Evolutionary conservation across 1,284 basidiomycete genomes (phyloP), one percentile per base, ranked within the genome.

Genomic region (Sanguinoderma infundibulare): DNA sequence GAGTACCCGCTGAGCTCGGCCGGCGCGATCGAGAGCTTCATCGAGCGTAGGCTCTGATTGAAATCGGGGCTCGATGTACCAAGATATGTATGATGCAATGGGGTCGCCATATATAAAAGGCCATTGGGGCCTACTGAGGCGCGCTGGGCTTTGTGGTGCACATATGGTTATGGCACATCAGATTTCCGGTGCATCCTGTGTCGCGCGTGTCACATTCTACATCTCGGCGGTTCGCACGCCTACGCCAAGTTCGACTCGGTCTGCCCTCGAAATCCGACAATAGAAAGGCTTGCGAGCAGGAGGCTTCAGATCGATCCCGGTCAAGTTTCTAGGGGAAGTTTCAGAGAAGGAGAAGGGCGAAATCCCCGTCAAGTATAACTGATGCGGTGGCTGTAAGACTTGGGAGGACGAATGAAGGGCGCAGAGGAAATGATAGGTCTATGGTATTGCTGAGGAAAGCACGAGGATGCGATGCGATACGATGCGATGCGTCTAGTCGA

Each of bases 11-110:
- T 90, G 52, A 91, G 86, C 2, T 69, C 82, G 5, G 86, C 83
- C 20, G 93, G 93, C 34, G 81, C 87, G 28, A 91, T 95, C 59
- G 83, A 92, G 75, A 92, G 90, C 69, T 91, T 90, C 77, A 85
- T 95, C 63, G 92, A 94, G 72, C 80, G 90, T 57, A 81, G 79
- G 53, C 72, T 92, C 59, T 91, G 70, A 64, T n/a, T 28, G 34
- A 12, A n/a, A 28, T 20, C 2, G 49, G 4, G 32, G 14, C 10
- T 34, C 20, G 36, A 28, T 36, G 36, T 38, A 38, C 36, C 36
- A 40, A 53, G 38, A 38, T 24, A 28, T 38, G 24, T 28, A 36
- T 24, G 24, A 30, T 39, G n/a, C 22, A 14, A 30, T 49, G 30
- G 5, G 32, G 32, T 51, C 20, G 32, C 12, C 9, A 20, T 35